Base-by-base conservation (phyloP, 192 early-diverging fungal genomes). In the Funneliformis mosseae region DNA sequence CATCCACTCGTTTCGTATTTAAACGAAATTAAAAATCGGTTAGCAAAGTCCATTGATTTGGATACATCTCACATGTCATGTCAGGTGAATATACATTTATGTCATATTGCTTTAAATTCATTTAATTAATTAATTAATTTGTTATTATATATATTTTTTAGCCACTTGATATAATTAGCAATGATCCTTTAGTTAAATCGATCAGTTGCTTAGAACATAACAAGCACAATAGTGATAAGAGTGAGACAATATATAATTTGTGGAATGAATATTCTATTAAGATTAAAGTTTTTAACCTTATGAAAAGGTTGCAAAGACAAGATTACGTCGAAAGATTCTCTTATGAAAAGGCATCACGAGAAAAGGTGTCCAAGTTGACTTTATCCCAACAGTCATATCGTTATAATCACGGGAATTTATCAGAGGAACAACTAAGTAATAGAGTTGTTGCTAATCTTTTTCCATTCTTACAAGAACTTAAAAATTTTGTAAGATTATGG, bases 341-440 rank as follows among this genome's bases (percentile, higher is more conserved):
- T 45, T 76, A 68, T 61, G 72, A 82, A 38, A 60, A 78, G 16
- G 60, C 81, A 4, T 46, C 76, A 45, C 50, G 67, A 5, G 48
- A 74, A 1, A 87, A 84, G 46, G 41, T 83, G 10, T 83, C 77
- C 7, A 78, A 79, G 8, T 68, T 85, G 76, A 79, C 84, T 42
- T 43, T 74, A 23, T 61, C 83, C 33, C 87, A 92, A 64, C 83
- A 88, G 76, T 89, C 87, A 18, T 85, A 83, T 67, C 42, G 78
- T 66, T 87, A 84, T 66, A 78, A 82, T 16, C 70, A 82, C 55
- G 80, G 80, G 18, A 83, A 80, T 33, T 48, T 91, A 18, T 82
- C 78, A 12, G 87, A 87, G 25, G 79, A 60, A 33, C 83, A 89
- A 67, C 55, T 90, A 16, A 79, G 62, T 14, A 88, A 91, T 79